Conservation (phyloP, 2,329 filamentous ascomycete genomes). For the Penicillium brevicompactum region DNA sequence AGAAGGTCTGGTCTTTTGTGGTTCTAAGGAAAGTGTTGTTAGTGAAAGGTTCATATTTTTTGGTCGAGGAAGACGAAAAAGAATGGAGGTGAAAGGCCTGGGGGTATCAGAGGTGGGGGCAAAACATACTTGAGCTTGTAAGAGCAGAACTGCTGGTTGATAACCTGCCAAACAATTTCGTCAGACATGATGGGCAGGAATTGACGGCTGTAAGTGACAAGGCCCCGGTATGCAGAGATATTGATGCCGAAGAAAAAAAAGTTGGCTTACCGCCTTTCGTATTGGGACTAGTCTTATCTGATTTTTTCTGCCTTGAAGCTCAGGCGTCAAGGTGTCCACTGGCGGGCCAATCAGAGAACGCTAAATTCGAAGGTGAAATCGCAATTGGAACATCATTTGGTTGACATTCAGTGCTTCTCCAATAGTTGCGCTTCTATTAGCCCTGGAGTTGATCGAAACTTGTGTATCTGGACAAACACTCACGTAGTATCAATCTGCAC, state of each 20-base stretch:
- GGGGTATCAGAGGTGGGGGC: neutral
- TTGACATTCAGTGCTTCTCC: neutral
- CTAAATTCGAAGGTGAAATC: neutral
- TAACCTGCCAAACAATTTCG: slow-evolving; percentile 96
- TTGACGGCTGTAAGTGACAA: slow-evolving; percentile 10
- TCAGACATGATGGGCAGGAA: slow-evolving; percentile 63
- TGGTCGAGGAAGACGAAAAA: neutral
- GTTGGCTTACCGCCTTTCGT: slow-evolving; percentile 17
- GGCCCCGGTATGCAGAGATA: slow-evolving; percentile 13
- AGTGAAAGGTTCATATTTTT: slow-evolving; percentile 9
- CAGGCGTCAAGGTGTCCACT: neutral
- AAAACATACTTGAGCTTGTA: too few species aligned
- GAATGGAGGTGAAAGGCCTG: slow-evolving; percentile 7
- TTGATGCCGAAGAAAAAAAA: slow-evolving; percentile 35
- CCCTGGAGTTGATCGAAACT: too few species aligned
- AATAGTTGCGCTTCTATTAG: too few species aligned
- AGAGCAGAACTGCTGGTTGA: slow-evolving; percentile 89
- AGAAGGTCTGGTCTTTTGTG: slow-evolving; percentile 88
- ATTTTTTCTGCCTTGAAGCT: neutral
- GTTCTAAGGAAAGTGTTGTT: slow-evolving; percentile 54
- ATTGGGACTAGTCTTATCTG: neutral
- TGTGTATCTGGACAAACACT: too few species aligned
- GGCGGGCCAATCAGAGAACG: neutral
- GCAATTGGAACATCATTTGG: neutral
- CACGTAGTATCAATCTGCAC: too few species aligned